Evolutionary conservation across 495 filamentous ascomycete species (phyloP), one percentile per base, ranked within the genome.

Genomic region (Talaromyces ruber): DNA sequence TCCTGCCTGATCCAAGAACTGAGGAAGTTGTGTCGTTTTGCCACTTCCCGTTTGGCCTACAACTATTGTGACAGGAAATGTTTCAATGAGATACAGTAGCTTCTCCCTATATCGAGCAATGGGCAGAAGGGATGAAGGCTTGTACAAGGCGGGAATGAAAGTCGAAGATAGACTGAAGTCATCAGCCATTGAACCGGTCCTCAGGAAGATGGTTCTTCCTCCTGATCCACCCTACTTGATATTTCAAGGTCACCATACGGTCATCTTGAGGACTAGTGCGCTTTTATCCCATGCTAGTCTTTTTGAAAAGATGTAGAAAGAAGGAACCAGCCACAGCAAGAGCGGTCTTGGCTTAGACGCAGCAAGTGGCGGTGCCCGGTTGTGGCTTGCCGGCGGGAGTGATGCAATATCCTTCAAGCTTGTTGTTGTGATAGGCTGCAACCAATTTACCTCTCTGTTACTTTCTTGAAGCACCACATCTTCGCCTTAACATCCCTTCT

Each of bases 11-110:
- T 95, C 85, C 16, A 96, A 84, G 67, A 90, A 96, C 65, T 94
- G 91, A 16, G 91, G 91, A 58, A 95, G 85, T 67, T 96, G 91
- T 0, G 91, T 96, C 7, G 90, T 94, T 74, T 96, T 96, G 28
- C 91, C 91, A 28, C 88, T 92, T 11, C 91, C 91, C n/a, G 91
- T 96, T 66, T 95, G 90, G 18, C 91, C 91, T 60, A 96, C 86
- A 14, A 95, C 88, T 60, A 94, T 90, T 3, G 89, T 89, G 61
- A 95, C 88, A 2, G 89, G 86, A 63, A 86, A 85, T 16, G 84
- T 88, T 70, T 91, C 87, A 52, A 94, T 81, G 43, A 89, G 78
- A 71, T 92, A 92, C 5, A 92, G 77, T n/a, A 95, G 75, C 60
- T 79, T 82, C 58, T 91, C 77, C 61, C 84, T 84, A 68, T 93